Evolutionary conservation across 192 early-diverging fungal species (phyloP).

Genomic region (Podila epicladia): DNA sequence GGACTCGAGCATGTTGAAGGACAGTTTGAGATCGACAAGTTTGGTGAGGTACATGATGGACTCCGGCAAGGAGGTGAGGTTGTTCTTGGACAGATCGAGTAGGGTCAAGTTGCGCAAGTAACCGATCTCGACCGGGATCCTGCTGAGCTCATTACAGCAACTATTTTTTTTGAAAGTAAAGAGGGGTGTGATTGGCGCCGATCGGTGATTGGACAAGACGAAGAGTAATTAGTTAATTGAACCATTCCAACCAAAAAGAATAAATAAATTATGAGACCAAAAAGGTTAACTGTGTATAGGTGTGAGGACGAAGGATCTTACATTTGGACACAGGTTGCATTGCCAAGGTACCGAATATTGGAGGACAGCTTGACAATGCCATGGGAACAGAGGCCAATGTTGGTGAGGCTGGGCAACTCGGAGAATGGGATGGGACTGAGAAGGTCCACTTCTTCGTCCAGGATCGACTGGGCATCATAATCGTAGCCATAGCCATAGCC

Average conservation of each 20-base stretch:
- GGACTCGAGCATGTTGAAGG: constrained; percentile 68
- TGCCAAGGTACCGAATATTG: constrained; percentile 72
- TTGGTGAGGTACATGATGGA: constrained; percentile 73
- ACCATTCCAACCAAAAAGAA: neutral
- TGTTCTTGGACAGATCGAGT: constrained; percentile 74
- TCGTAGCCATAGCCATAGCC: constrained; percentile 7
- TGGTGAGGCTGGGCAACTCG: constrained; percentile 52
- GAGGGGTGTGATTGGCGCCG: neutral
- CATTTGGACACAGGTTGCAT: constrained; percentile 75
- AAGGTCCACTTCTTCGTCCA: constrained; percentile 31
- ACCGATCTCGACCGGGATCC: constrained; percentile 79
- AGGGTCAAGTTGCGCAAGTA: constrained; percentile 72
- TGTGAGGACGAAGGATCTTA: constrained; percentile 48
- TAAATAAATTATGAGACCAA: neutral
- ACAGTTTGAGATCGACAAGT: constrained; percentile 71
- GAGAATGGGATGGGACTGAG: constrained; percentile 49
- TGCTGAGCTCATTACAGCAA: constrained; percentile 77
- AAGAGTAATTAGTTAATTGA: neutral
- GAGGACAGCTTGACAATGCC: constrained; percentile 70
- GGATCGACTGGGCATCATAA: constrained; percentile 21
- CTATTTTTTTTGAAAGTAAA: constrained; percentile 39
- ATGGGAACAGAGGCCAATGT: constrained; percentile 69
- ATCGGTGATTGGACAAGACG: neutral
- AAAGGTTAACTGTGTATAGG: constrained; percentile 3
- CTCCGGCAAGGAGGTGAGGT: constrained; percentile 68